Base-by-base conservation (phyloP, 148 eudicot genomes). In the Limonium bicolor region DNA sequence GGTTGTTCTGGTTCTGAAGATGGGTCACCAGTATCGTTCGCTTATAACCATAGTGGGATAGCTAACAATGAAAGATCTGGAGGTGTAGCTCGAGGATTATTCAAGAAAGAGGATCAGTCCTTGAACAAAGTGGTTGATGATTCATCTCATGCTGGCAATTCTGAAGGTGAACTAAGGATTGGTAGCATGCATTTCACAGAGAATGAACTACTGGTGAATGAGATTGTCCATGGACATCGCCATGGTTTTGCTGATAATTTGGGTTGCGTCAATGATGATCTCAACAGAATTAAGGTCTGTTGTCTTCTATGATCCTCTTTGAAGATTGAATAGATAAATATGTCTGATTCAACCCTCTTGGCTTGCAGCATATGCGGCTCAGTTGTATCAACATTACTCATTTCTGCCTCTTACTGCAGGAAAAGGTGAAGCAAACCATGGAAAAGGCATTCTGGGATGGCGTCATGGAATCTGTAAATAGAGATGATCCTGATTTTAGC, bases 361-460 rank as follows among this genome's bases (percentile, higher is more conserved):
- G n/a, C n/a, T n/a, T n/a, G n/a, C n/a, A n/a, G n/a, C n/a, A n/a
- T n/a, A n/a, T n/a, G n/a, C n/a, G n/a, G n/a, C n/a, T n/a, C n/a
- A n/a, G n/a, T n/a, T n/a, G n/a, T n/a, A n/a, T n/a, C n/a, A n/a
- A n/a, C n/a, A n/a, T n/a, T n/a, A n/a, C n/a, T n/a, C 24, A 20
- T 7, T 4, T 40, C 25, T 40, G 3, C 5, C 1, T 18, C n/a
- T 51, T n/a, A 5, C 27, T 53, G 34, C 68, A 85, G 95, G 60
- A 45, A 27, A 69, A 63, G 69, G 33, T 90, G 12, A 76, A 65
- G 61, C 78, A 75, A 49, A 70, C 84, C 8, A 80, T 85, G 88
- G 84, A 85, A 56, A 84, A 78, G 23, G 99, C 87, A 21, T 90
- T 84, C 58, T 84, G 99, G 99, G 99, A 90, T 66, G 73, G 82